Evolutionary conservation across 2,329 filamentous ascomycete genomes (phyloP), one percentile per base, ranked within the genome.

Genomic region (Stagonosporopsis vannaccii): DNA sequence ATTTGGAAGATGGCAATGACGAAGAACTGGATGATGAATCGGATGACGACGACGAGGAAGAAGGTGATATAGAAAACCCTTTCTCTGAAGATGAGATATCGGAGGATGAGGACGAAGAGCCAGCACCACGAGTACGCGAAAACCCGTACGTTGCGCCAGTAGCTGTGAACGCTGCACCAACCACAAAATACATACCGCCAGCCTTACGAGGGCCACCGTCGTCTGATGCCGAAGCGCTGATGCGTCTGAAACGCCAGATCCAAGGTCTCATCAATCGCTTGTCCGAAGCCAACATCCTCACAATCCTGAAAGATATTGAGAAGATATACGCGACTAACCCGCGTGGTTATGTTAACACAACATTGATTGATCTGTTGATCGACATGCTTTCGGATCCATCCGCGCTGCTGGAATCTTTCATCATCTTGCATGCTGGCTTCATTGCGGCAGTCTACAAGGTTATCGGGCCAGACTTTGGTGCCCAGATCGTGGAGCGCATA

Each of bases 251-350:
- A 56, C 87, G 91, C 59, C 91, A 96, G 69, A 82, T 91, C 0
- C 92, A 98, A 73, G 94, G 95, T 70, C 83, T 95, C 17, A 84
- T 99, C 71, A 99, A 99, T 75, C 89, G 94, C 71, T 82, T 99
- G 28, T 97, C 95, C 0, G 94, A 98, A 71, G 87, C 92, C 33
- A 98, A 95, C 66, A 82, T 99, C 60, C 76, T 96, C 6, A 90
- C 91, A 2, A 96, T 98, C 49, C 79, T 97, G 3, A 84, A 85
- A 39, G 90, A 96, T 17, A 83, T 97, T 28, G 92, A 96, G 70
- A 87, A 88, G 58, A 80, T 98, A 1, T 99, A 98, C 72, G 85
- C 88, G 51, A 87, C 88, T 37, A 87, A 96, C 65, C 88, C 95
- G 0, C 87, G 95, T n/a, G 91, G 95, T 59, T 87, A 93, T 68